Evolutionary conservation across 192 early-diverging fungal genomes (phyloP), one percentile per base, ranked within the genome.

Genomic region (Coemansia sp.): DNA sequence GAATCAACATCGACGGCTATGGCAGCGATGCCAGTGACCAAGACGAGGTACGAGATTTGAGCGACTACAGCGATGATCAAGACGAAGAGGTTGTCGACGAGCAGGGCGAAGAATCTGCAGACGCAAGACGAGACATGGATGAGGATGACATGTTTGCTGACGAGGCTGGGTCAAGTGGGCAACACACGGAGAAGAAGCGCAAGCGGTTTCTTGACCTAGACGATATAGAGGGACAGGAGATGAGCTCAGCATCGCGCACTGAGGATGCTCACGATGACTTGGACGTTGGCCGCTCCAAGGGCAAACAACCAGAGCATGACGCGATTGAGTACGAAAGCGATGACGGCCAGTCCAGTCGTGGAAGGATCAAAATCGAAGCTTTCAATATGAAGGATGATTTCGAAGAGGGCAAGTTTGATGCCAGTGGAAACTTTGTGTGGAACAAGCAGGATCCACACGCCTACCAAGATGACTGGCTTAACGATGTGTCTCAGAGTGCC

Each of bases 351-450:
- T 39, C 61, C 11, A 61, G 45, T 14, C 53, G 59, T 4, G 68
- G 40, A 39, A 66, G 24, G 21, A 50, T 60, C 0, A 70, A 59
- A 37, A 73, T 93, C 14, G 86, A 89, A 64, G 90, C 90, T 1
- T 93, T 93, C 63, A 88, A 90, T 62, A 93, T 94, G 90, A 84
- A 84, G n/a, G 75, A 86, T 9, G 92, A 93, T 17, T 51, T 94
- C 63, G 88, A 89, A 45, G 90, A 91, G 62, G 87, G 88, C 7
- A 81, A 82, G 34, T 88, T 91, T 64, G 89, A 92, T 54, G 79
- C 82, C 11, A 56, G 84, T 1, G 89, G 93, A 0, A 88, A 91
- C 45, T 97, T 90, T 82, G 74, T 88, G 21, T 88, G 90, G 31
- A 84, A 84, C 65, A 89, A 91, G 62, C 66, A 86, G 51, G 89